phyloP scores from a whole-genome alignment of 352 stramenopile genomes.

The Phytopythium aichiense region DNA sequence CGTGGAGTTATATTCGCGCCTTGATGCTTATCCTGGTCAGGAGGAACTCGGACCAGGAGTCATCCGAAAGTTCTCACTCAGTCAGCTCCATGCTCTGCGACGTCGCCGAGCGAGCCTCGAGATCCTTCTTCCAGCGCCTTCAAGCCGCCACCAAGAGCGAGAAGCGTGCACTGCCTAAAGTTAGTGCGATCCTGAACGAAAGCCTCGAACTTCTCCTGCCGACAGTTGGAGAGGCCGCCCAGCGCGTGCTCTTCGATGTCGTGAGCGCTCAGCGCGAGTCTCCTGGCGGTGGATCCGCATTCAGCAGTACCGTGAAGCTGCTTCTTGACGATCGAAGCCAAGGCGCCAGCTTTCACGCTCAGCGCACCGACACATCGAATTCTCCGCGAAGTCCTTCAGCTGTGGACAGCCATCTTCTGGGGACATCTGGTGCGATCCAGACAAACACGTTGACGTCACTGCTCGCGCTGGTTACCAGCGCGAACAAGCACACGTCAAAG shows the following conservation, averaged over 20 bases:
- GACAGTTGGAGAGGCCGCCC: slow-evolving; percentile 9
- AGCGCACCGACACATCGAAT: not conserved
- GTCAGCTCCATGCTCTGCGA: slow-evolving; percentile 5
- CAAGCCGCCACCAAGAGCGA: slow-evolving; percentile 11
- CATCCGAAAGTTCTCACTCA: slow-evolving; percentile 1
- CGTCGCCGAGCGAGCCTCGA: slow-evolving; percentile 1
- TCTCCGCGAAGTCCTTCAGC: not conserved
- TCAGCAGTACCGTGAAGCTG: slow-evolving; percentile 28
- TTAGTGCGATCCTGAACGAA: slow-evolving; percentile 19
- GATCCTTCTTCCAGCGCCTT: slow-evolving; percentile 19
- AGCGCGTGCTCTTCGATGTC: slow-evolving; percentile 19
- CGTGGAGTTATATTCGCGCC: slow-evolving; percentile 21
- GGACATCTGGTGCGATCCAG: not conserved
- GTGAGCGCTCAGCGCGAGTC: slow-evolving; percentile 19
- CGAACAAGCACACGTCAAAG: slow-evolving; percentile 17
- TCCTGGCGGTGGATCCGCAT: slow-evolving; percentile 13
- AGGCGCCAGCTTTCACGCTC: not conserved
- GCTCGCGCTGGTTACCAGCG: not conserved
- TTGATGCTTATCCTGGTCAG: slow-evolving; percentile 23
- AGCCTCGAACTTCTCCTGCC: slow-evolving; percentile 24
- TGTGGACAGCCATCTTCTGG: not conserved
- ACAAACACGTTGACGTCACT: slow-evolving; percentile 5
- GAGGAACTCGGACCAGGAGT: slow-evolving; percentile 7
- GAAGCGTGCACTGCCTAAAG: not conserved
- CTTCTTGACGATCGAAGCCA: slow-evolving; percentile 14